Evolutionary conservation across 2,329 filamentous ascomycete species (phyloP), one percentile per base, ranked within the genome.

Genomic region (Pestalotiopsis fici): DNA sequence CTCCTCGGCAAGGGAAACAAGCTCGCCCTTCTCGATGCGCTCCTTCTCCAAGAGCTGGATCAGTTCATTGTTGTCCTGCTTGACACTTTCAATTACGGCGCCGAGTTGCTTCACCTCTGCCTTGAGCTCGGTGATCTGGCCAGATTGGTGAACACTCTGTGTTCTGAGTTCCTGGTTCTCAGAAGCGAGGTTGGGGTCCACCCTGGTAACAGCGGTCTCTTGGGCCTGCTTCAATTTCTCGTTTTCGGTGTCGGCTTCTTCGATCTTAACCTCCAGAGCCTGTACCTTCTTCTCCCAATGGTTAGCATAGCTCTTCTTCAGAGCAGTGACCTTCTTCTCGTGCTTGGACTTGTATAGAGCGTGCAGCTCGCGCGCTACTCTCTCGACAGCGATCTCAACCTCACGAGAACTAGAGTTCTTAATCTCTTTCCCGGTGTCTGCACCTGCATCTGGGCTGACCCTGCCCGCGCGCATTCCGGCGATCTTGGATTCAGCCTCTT

Each of bases 331-430:
- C 83, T 99, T 99, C 70, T 91, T 93, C 83, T 98, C 95, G 78
- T 99, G 96, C 82, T 99, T 99, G 77, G 92, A 90, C 83, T 98
- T 98, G 87, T 99, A 99, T 12, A 97, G 86, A 0, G 91, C 87
- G 78, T 99, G 96, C 54, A 99, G 86, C 77, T 99, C 96, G 35
- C 94, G 88, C n/a, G 95, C 95, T 54, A 98, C 94, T 71, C 95
- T 94, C 80, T 97, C 94, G 25, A 95, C 92, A 1, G 92, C 92
- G 57, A 93, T 86, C 76, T 98, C 95, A 62, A 97, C 92, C 71
- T 97, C 94, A 72, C 82, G 77, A 73, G 81, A 78, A 68, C 76
- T 73, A 28, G 76, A 69, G 61, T 71, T 77, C 72, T 76, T 81
- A 25, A 15, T 12, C 11, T 59, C 64, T 70, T 81, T 82, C n/a